Evolutionary conservation across 257 asterid genomes (phyloP), one percentile per base, ranked within the genome.

Genomic region (Ligustrum vulgare): DNA sequence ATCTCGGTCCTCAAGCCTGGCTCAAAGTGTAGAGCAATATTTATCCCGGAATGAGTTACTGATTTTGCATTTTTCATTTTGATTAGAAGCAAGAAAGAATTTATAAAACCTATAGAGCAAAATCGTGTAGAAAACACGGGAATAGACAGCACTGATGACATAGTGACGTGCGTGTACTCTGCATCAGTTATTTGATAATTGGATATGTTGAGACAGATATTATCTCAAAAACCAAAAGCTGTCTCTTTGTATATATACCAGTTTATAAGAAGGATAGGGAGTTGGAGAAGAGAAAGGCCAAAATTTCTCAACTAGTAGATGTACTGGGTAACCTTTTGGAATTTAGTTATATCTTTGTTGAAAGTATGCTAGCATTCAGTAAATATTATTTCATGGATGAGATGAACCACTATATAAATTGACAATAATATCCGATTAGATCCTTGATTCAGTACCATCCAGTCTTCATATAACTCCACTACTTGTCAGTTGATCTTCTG

Each of bases 181-280:
- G 9, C 71, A 70, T 41, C 60, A 39, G 31, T 45, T 63, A 39
- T 70, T 22, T 39, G 82, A 74, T 74, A 39, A 22, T 41, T 10
- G 28, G 56, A 45, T 0, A 45, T 45, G 56, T 45, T 45, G n/a
- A 45, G 16, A 15, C 3, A 13, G 5, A 12, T 13, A 12, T 13
- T 45, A 39, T 45, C 56, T 4, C n/a, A 45, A 45, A 45, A 45
- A 13, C 56, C 18, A 45, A 45, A 45, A 45, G 20, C 13, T 33
- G 3, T 16, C 25, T 72, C 67, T 49, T 66, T 18, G 60, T 69
- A 25, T 39, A 45, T 45, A 11, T 45, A 5, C n/a, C 18, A 45
- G 56, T 45, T 45, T 45, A 6, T 12, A 45, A 39, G 12, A 10
- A 39, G 12, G 45, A 39, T 39, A 10, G 45, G 45, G 13, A 39